These are phyloP conservation scores for Backusella tuberculispora DNA, from an alignment of 192 early-diverging fungal species.

Conservation along the genomic window DNA sequence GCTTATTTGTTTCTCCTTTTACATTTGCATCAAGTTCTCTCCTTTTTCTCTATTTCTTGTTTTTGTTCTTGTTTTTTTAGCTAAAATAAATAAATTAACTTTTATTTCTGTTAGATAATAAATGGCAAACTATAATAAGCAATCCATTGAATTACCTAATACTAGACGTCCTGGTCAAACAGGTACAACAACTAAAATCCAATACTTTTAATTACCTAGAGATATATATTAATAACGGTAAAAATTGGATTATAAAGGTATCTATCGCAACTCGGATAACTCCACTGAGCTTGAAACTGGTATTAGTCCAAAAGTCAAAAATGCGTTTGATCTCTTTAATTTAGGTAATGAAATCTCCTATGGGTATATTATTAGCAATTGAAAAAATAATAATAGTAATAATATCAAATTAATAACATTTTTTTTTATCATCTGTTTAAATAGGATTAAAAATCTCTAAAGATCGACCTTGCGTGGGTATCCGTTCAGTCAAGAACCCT, in stretches of 20 bases:
- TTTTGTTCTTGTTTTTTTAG: too few species aligned
- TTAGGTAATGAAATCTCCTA: conserved; percentile 39
- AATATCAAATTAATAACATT: background rate
- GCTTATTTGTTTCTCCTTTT: too few species aligned
- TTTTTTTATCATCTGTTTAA: background rate
- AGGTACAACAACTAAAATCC: conserved; percentile 32
- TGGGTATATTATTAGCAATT: background rate
- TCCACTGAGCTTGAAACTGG: conserved; percentile 35
- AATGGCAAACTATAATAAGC: conserved; percentile 43
- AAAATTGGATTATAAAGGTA: conserved; percentile 20
- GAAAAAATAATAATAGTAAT: background rate
- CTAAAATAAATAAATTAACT: too few species aligned
- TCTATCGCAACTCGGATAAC: conserved; percentile 46
- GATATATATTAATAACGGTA: background rate
- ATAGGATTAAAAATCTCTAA: conserved; percentile 55
- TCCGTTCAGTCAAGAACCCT: conserved; percentile 58
- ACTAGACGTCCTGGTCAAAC: conserved; percentile 53
- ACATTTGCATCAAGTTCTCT: background rate
- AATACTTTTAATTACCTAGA: background rate
- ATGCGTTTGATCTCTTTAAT: conserved; percentile 49
- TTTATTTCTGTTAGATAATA: background rate
- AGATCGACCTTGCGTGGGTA: conserved; percentile 66
- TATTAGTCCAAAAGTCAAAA: conserved; percentile 48
- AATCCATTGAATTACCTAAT: conserved; percentile 54
- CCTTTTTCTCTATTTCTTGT: background rate